Conservation (phyloP, 345 rosid genomes). For the Gossypium herbaceum region DNA sequence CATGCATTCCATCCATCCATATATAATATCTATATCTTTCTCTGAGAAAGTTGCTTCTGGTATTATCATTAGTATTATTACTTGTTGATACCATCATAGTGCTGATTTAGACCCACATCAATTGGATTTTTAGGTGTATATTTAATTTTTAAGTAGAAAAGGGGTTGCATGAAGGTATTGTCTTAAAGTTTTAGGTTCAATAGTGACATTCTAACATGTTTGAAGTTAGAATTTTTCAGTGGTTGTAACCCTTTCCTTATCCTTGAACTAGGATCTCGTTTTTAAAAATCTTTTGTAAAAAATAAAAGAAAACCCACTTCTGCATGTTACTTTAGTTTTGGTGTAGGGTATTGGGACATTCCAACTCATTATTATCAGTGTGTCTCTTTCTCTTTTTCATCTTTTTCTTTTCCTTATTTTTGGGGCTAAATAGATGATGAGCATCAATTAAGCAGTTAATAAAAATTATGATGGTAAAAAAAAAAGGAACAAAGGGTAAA, state of each 20-base stretch:
- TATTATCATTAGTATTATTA: not conserved
- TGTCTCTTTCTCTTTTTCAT: not conserved
- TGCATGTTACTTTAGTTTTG: not conserved
- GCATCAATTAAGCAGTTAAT: not conserved
- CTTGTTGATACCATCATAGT: not conserved
- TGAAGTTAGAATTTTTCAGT: not conserved
- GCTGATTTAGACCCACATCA: not conserved
- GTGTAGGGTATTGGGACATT: constrained; percentile 6
- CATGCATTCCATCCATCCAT: not conserved
- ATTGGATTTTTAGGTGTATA: not conserved
- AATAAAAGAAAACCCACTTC: not conserved
- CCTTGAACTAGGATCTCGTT: too few relatives aligned
- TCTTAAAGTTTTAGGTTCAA: not conserved
- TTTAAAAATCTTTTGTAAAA: too few relatives aligned
- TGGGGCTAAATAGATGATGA: not conserved
- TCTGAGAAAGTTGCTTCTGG: not conserved
- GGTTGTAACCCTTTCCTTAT: not conserved
- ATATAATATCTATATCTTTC: not conserved
- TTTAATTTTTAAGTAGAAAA: not conserved
- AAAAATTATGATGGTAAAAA: not conserved
- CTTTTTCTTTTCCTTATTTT: not conserved
- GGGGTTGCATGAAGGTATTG: not conserved
- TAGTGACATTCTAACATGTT: not conserved
- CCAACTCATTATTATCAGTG: not conserved
- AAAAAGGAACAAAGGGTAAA: not conserved